These are phyloP conservation scores for Diutina pseudorugosa DNA, from an alignment of 1,139 yeast genomes.

Conservation along the genomic window DNA sequence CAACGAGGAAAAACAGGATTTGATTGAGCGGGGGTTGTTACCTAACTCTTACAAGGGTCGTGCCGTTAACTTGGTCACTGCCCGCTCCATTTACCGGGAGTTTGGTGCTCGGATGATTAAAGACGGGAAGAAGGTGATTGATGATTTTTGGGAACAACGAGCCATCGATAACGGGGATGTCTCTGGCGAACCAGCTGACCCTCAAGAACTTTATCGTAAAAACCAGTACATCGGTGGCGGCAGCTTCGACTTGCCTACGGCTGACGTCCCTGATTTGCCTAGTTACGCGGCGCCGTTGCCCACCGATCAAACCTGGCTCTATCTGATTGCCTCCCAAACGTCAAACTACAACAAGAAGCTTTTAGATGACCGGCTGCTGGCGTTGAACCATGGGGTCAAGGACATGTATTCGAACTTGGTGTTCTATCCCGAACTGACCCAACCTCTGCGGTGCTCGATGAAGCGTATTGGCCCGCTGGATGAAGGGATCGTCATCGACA, in stretches of 20 bases:
- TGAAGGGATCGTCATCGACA: neutral
- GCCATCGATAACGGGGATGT: slow-evolving; percentile 61
- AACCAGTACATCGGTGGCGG: slow-evolving; percentile 1
- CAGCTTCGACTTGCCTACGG: neutral
- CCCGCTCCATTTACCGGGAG: slow-evolving; percentile 79
- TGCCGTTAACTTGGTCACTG: slow-evolving; percentile 70
- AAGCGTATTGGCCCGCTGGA: neutral
- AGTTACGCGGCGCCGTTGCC: neutral
- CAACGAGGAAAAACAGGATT: slow-evolving; percentile 70
- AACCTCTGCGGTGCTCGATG: slow-evolving; percentile 35
- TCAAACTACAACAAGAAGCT: slow-evolving; percentile 56
- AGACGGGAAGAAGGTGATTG: slow-evolving; percentile 71
- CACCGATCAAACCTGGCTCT: slow-evolving; percentile 75
- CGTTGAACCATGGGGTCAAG: slow-evolving; percentile 45
- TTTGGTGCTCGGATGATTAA: slow-evolving; percentile 80
- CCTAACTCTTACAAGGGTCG: slow-evolving; percentile 90
- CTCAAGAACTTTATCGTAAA: slow-evolving; percentile 14
- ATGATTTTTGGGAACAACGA: slow-evolving; percentile 79
- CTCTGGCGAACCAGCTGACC: slow-evolving; percentile 77
- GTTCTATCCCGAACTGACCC: slow-evolving; percentile 66
- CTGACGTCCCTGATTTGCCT: neutral
- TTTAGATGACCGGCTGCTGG: slow-evolving; percentile 44
- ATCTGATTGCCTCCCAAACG: slow-evolving; percentile 71
- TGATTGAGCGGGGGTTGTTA: slow-evolving; percentile 70
- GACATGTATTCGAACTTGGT: slow-evolving; percentile 77